Conservation (phyloP, 1,284 basidiomycete genomes). For the Rhodotorula sp. region DNA sequence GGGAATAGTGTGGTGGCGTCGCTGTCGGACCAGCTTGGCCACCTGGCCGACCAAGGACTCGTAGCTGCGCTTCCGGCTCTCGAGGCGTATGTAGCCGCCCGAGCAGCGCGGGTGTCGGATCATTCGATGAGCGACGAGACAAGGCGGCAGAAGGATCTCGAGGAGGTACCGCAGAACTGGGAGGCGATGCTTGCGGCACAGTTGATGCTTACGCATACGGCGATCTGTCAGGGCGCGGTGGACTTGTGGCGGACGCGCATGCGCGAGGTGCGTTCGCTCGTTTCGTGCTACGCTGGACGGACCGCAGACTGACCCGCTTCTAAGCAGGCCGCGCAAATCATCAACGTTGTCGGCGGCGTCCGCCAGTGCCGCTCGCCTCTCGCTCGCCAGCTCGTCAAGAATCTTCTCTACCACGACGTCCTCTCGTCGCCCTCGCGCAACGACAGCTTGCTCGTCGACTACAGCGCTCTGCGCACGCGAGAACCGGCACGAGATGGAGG, state of each 20-base stretch:
- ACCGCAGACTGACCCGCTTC: too few species aligned
- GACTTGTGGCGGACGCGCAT: slow-evolving; percentile 17
- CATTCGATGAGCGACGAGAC: neutral
- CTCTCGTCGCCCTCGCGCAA: slow-evolving; percentile 14
- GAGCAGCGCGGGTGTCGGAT: neutral
- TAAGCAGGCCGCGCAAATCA: slow-evolving; percentile 12
- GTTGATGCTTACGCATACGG: slow-evolving; percentile 20
- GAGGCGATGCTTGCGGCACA: slow-evolving; percentile 20
- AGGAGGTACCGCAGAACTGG: slow-evolving; percentile 8
- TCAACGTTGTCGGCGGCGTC: slow-evolving; percentile 15
- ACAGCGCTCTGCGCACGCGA: neutral
- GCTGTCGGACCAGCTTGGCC: slow-evolving; percentile 19
- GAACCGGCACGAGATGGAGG: neutral
- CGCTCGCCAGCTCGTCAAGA: slow-evolving; percentile 17
- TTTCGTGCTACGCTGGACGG: too few species aligned
- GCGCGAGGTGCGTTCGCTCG: too few species aligned
- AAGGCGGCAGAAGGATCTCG: neutral
- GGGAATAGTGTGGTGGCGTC: slow-evolving; percentile 17
- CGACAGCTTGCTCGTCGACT: slow-evolving; percentile 22
- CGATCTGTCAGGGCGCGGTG: slow-evolving; percentile 26
- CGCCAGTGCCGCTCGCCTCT: slow-evolving; percentile 9
- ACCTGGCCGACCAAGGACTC: slow-evolving; percentile 10
- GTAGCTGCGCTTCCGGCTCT: neutral
- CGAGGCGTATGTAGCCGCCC: neutral
- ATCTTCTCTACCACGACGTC: slow-evolving; percentile 29